Evolutionary conservation across 257 asterid species (phyloP).

Genomic region (Vinca minor): DNA sequence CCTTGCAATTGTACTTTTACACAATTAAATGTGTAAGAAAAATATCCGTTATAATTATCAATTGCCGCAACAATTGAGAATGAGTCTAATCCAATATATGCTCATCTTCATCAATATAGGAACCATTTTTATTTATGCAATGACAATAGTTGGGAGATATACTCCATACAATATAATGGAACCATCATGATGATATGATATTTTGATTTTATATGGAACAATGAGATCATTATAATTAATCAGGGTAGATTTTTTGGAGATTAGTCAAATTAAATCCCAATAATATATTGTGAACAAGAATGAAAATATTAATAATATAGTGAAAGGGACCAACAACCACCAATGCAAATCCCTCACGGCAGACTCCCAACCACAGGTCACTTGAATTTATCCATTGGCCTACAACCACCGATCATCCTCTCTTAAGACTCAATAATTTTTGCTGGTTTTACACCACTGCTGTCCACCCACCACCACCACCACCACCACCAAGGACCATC

Average conservation of each 20-base stretch:
- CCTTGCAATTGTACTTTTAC: neutral
- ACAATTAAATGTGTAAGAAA: too few relatives aligned
- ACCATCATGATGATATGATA: too few relatives aligned
- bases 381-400: slow-evolving; percentile 1
- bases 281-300: neutral
- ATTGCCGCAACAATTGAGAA: too few relatives aligned
- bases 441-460: neutral
- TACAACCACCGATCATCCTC: neutral
- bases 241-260: neutral
- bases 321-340: neutral
- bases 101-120: neutral
- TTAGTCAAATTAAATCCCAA: neutral
- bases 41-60: too few relatives aligned
- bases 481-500: neutral
- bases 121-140: neutral
- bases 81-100: neutral
- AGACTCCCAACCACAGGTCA: slow-evolving; percentile 4
- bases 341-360: slow-evolving; percentile 5
- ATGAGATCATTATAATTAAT: too few relatives aligned
- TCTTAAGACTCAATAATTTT: neutral
- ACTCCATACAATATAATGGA: too few relatives aligned
- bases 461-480: neutral
- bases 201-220: neutral
- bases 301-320: too few relatives aligned
- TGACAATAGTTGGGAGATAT: neutral